Conservation (phyloP, 371 early-diverging fungal genomes). For the Mortierella sp. region DNA sequence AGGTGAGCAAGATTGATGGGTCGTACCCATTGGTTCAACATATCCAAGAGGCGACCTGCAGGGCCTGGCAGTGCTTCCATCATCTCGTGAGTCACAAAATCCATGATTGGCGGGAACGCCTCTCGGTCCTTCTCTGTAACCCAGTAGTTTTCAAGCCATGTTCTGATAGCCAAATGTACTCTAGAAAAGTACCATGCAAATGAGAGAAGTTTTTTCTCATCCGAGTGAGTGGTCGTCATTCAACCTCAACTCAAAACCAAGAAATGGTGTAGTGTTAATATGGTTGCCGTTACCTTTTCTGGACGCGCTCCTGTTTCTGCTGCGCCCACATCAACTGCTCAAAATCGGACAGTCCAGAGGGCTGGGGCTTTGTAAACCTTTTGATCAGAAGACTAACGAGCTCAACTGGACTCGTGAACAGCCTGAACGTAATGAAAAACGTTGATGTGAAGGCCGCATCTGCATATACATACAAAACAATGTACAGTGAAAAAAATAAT, state of each 20-base stretch:
- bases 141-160: constrained; percentile 52
- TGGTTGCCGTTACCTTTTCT: constrained; percentile 48
- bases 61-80: constrained; percentile 60
- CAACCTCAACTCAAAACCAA: no score
- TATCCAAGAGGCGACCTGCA: constrained; percentile 36
- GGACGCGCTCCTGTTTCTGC: constrained; percentile 83
- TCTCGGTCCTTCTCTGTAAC: constrained; percentile 41
- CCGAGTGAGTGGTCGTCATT: no score
- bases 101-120: constrained; percentile 86
- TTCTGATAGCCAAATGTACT: constrained; percentile 40
- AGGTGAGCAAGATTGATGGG: no score
- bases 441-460: constrained; percentile 82
- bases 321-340: constrained; percentile 84
- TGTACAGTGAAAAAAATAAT: no score
- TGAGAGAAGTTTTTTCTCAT: no score
- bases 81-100: constrained; percentile 76
- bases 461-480: constrained; percentile 5
- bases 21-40: constrained; percentile 45
- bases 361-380: constrained; percentile 77
- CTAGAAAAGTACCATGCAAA: constrained; percentile 5
- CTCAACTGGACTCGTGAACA: constrained; percentile 79
- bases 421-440: constrained; percentile 88
- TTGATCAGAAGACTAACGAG: constrained; percentile 73
- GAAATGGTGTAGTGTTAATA: no score
- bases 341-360: constrained; percentile 70